Conservation (phyloP, 345 rosid species). For the Moricandia arvensis region DNA sequence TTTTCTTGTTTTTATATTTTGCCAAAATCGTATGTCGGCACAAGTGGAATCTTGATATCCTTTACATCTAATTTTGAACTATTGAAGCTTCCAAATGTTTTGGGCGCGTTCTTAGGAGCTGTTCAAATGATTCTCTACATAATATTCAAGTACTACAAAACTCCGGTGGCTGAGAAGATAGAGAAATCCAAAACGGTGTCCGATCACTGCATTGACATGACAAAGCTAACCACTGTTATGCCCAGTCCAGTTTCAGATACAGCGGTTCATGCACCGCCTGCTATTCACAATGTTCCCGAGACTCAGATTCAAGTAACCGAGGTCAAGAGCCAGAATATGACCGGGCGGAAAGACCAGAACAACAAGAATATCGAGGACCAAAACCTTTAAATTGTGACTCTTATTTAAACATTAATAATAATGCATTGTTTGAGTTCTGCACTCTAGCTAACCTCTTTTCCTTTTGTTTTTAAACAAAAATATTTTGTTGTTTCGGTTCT, state of each 20-base stretch:
- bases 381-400: constrained; percentile 11
- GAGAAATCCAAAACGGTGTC: constrained; percentile 23
- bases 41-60: constrained; percentile 21
- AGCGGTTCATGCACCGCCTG: neutral
- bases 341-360: neutral
- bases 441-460: neutral
- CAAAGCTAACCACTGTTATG: constrained; percentile 5
- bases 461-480: too few relatives aligned
- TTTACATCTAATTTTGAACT: constrained; percentile 1
- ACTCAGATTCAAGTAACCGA: constrained; percentile 19
- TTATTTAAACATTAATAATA: constrained; percentile 24
- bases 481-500: constrained; percentile 1
- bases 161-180: constrained; percentile 25
- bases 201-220: constrained; percentile 33
- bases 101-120: constrained; percentile 51
- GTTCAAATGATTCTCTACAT: constrained; percentile 53
- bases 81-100: constrained; percentile 50
- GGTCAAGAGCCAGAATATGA: constrained; percentile 15
- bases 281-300: constrained; percentile 13
- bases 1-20: neutral
- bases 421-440: constrained; percentile 38
- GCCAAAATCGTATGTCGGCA: constrained; percentile 5
- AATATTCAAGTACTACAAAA: constrained; percentile 40
- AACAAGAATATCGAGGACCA: constrained; percentile 20
- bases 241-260: neutral